Conservation (phyloP, 192 early-diverging fungal species). For the Dissophora globulifera region DNA sequence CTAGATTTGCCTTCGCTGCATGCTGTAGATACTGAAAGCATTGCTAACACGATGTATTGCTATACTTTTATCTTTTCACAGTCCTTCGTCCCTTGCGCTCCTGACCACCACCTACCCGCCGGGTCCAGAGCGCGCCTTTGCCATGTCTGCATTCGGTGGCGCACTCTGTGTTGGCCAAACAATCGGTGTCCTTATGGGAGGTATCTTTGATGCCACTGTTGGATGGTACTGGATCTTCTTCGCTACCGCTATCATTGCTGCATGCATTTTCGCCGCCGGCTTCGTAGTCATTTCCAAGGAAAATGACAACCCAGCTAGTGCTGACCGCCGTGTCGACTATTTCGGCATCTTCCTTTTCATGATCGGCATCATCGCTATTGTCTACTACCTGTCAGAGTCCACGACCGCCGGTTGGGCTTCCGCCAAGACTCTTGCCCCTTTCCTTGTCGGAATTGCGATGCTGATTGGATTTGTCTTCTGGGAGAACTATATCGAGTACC, state of each 20-base stretch:
- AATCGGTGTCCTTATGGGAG: slow-evolving; percentile 43
- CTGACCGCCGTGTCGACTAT: slow-evolving; percentile 39
- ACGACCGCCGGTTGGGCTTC: slow-evolving; percentile 38
- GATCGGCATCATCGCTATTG: slow-evolving; percentile 40
- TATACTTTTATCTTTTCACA: not conserved
- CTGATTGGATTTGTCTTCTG: slow-evolving; percentile 48
- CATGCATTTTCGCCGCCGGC: slow-evolving; percentile 21
- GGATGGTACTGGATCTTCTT: slow-evolving; percentile 58
- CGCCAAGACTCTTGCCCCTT: slow-evolving; percentile 35
- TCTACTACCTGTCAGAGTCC: slow-evolving; percentile 51
- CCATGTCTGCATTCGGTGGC: slow-evolving; percentile 37
- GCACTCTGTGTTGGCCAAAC: slow-evolving; percentile 43
- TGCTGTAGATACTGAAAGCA: no score
- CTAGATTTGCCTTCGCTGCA: no score
- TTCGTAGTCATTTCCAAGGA: slow-evolving; percentile 39
- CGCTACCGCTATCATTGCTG: slow-evolving; percentile 44
- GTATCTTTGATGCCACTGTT: slow-evolving; percentile 50
- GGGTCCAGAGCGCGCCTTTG: slow-evolving; percentile 40
- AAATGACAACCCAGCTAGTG: slow-evolving; percentile 8
- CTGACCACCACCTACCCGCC: slow-evolving; percentile 42
- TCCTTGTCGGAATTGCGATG: slow-evolving; percentile 48
- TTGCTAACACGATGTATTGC: not conserved
- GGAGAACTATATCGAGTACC: slow-evolving; percentile 43
- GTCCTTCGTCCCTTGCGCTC: slow-evolving; percentile 38
- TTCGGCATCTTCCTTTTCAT: slow-evolving; percentile 25